Base-by-base conservation (phyloP, 768 basidiomycete genomes). In the Dendrothele bispora region DNA sequence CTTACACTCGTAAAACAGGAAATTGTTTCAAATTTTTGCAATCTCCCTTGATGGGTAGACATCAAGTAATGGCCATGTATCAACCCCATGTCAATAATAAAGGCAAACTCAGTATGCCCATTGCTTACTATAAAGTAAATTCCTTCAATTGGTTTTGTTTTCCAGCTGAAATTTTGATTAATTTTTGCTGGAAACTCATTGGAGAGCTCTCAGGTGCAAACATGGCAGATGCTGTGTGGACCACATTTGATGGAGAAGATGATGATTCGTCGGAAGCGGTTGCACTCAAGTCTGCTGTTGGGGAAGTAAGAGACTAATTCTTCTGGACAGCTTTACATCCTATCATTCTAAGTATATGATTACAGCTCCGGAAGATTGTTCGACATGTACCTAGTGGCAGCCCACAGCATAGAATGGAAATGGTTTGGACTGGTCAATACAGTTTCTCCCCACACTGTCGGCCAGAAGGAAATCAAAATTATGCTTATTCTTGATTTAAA, bases 401-500 rank as follows among this genome's bases (percentile, higher is more conserved):
- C 7, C 66, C 64, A 41, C 51, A 51, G 14, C 39, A 43, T n/a
- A n/a, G n/a, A n/a, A 11, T 32, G 53, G 18, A 35, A 43, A 4
- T 65, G 59, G 62, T 36, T 53, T 17, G 22, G n/a, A 1, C 44
- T 60, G 39, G 48, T 61, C 28, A 18, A 10, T 11, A 44, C 5
- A 8, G 17, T 18, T 18, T 7, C n/a, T 18, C 7, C 7, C 7
- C n/a, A 17, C 17, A 28, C 43, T 15, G 21, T 14, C n/a, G n/a
- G n/a, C 11, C 22, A 26, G 14, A 18, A 6, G 10, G 48, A 47
- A 22, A 20, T 18, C 17, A 39, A 49, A 3, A 43, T 61, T 1
- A 63, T 65, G 53, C 57, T 62, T 2, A 69, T 67, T 25, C 54
- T 69, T 1, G 66, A 67, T 51, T 65, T 69, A 2, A 39, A 50